Percentiles rank a stretch among this genome's conserved stretches.
Conservation (phyloP, 1,284 basidiomycete species). For the Limonomyces culmigenus region DNA sequence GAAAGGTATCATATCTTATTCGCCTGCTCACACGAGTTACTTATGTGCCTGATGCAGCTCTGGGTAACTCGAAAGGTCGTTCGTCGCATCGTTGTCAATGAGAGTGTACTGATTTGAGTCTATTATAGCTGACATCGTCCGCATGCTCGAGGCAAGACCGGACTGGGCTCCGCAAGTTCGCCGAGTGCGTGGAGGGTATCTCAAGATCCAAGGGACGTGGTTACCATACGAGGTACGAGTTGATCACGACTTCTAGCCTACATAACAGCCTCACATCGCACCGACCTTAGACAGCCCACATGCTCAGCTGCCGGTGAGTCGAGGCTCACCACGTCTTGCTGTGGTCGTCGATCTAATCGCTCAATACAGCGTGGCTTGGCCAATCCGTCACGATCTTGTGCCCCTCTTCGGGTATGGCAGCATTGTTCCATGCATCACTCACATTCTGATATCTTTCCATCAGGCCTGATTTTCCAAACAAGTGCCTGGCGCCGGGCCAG, state of each 20-base stretch:
- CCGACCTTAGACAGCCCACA: constrained; percentile 43
- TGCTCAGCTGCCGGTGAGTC: constrained; percentile 55
- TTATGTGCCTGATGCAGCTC: constrained; percentile 24
- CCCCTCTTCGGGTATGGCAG: constrained; percentile 73
- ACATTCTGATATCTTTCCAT: not conserved
- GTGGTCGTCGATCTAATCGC: constrained; percentile 8
- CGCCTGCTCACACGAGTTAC: constrained; percentile 3
- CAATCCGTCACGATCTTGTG: constrained; percentile 69
- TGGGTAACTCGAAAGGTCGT: constrained; percentile 72
- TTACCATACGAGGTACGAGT: constrained; percentile 66
- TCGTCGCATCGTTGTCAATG: constrained; percentile 1
- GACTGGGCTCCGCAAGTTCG: constrained; percentile 67
- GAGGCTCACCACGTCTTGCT: constrained; percentile 5
- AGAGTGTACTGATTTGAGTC: constrained; percentile 5
- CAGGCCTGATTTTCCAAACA: constrained; percentile 1
- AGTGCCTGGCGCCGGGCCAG: constrained; percentile 27
- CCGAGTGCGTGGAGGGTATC: constrained; percentile 69
- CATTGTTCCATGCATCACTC: constrained; percentile 4
- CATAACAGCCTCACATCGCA: not conserved
- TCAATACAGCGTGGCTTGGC: constrained; percentile 59
- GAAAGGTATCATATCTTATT: constrained; percentile 40
- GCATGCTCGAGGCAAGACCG: constrained; percentile 77
- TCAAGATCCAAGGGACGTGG: constrained; percentile 82
- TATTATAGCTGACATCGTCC: constrained; percentile 64
- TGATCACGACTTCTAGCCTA: not conserved